phyloP scores from a whole-genome alignment of 495 filamentous ascomycete genomes.

The Lasiosphaeria ovina region DNA sequence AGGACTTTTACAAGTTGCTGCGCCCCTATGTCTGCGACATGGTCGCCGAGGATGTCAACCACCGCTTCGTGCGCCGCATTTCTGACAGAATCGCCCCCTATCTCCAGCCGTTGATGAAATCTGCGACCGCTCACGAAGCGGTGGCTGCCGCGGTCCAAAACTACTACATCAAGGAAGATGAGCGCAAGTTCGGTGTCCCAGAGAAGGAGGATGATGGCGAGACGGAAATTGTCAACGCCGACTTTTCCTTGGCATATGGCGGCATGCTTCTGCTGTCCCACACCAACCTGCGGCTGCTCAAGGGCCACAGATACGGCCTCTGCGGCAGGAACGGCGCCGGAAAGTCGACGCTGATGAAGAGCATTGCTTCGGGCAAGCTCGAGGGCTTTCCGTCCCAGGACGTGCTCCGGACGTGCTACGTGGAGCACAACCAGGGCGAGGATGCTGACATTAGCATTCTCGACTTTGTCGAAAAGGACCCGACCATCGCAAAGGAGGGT shows the following conservation, averaged over 20 bases:
- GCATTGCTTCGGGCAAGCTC: constrained; percentile 91
- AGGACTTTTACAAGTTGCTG: constrained; percentile 64
- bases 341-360: constrained; percentile 97
- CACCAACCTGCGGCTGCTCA: constrained; percentile 89
- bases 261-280: constrained; percentile 97
- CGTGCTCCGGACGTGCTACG: constrained; percentile 91
- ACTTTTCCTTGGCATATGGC: constrained; percentile 97
- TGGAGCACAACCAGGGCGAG: constrained; percentile 98
- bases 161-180: constrained; percentile 75
- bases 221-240: constrained; percentile 93
- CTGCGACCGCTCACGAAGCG: constrained; percentile 51
- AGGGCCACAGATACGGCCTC: constrained; percentile 95
- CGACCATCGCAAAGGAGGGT: constrained; percentile 70
- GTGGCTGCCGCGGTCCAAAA: constrained; percentile 65
- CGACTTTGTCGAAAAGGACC: constrained; percentile 85
- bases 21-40: constrained; percentile 78
- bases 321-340: constrained; percentile 96
- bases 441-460: constrained; percentile 93
- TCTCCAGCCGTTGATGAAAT: constrained; percentile 64
- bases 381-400: constrained; percentile 95
- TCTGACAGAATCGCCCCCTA: constrained; percentile 66
- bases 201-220: constrained; percentile 78
- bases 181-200: constrained; percentile 81
- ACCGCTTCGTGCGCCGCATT: constrained; percentile 74
- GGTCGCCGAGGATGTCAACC: constrained; percentile 86